Conservation (phyloP, 2,329 filamentous ascomycete genomes). For the Cladophialophora immunda region DNA sequence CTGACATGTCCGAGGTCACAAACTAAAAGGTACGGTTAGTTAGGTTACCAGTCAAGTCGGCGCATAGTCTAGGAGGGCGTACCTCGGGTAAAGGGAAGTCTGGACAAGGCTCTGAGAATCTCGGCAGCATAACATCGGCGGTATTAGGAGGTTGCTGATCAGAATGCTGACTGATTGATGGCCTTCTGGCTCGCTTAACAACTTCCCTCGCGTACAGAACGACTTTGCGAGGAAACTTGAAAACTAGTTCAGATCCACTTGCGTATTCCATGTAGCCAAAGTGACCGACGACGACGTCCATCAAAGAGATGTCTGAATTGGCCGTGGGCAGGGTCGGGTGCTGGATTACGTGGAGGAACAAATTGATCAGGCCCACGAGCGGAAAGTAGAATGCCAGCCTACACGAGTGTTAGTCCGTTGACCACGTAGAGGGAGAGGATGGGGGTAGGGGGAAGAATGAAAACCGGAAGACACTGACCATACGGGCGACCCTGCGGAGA, state of each 20-base stretch:
- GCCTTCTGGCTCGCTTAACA: neutral
- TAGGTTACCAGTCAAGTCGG: neutral
- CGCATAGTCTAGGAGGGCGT: neutral
- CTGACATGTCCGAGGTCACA: neutral
- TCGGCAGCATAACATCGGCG: neutral
- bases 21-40: neutral
- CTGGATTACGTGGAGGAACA: constrained; percentile 8
- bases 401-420: no score
- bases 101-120: neutral
- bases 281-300: constrained; percentile 1
- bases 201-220: constrained; percentile 4
- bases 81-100: neutral
- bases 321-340: neutral
- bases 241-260: neutral
- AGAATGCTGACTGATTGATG: neutral
- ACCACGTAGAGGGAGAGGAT: no score
- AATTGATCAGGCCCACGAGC: constrained; percentile 5
- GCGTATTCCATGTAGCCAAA: constrained; percentile 11
- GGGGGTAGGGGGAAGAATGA: no score
- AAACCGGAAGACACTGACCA: neutral
- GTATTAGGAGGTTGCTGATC: neutral
- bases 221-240: constrained; percentile 5
- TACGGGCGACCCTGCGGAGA: neutral
- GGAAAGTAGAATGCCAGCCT: constrained; percentile 6
- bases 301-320: constrained; percentile 1